Conservation (phyloP, 1,284 basidiomycete genomes). For the Trametes hirsuta region DNA sequence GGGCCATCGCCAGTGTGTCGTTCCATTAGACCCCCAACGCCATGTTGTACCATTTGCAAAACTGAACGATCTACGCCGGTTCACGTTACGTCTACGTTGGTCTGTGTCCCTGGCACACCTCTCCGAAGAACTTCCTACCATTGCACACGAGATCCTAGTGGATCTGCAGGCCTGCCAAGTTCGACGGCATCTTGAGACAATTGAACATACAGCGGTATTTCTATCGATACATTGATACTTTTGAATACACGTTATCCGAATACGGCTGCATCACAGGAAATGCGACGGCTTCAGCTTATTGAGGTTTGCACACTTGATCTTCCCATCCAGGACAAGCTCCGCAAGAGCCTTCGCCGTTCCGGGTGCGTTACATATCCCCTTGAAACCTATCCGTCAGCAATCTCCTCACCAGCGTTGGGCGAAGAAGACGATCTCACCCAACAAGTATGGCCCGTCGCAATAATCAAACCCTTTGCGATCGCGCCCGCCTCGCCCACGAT, state of each 20-base stretch:
- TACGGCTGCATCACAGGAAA: constrained; percentile 13
- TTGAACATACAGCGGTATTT: too few relatives aligned
- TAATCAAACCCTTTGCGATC: constrained; percentile 55
- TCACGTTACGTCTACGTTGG: too few relatives aligned
- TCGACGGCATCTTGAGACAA: too few relatives aligned
- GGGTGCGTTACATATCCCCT: constrained; percentile 77
- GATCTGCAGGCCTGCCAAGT: too few relatives aligned
- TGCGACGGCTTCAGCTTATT: constrained; percentile 39
- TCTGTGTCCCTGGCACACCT: too few relatives aligned
- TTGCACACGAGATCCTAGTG: too few relatives aligned
- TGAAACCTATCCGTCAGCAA: constrained; percentile 5
- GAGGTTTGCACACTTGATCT: constrained; percentile 53
- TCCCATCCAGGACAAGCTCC: constrained; percentile 63
- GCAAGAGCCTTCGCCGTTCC: constrained; percentile 63
- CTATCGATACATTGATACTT: too few relatives aligned
- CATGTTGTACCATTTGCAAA: constrained; percentile 10
- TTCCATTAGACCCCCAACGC: constrained; percentile 7
- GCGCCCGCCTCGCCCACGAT: constrained; percentile 58
- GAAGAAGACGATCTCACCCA: constrained; percentile 29
- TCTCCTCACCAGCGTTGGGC: background rate
- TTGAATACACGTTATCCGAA: too few relatives aligned
- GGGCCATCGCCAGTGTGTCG: constrained; percentile 7
- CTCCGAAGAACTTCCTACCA: too few relatives aligned
- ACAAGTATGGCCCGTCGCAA: constrained; percentile 73
- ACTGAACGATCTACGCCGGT: background rate